Conservation (phyloP, 2,329 filamentous ascomycete genomes). For the Neofusicoccum umdonicola region DNA sequence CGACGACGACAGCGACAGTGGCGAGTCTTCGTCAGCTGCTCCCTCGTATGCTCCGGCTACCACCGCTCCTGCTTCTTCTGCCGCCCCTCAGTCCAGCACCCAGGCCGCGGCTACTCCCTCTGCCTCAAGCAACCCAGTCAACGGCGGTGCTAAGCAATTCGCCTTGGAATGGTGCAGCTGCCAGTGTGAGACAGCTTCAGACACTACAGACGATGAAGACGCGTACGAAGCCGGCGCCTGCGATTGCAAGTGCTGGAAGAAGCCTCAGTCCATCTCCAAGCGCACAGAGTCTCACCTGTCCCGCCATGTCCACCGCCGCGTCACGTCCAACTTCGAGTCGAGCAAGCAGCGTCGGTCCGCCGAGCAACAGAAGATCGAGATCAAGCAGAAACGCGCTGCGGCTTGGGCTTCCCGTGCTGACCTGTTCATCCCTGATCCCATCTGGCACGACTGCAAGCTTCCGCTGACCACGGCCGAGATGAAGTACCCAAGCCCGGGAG, state of each 20-base stretch:
- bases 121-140: constrained; percentile 19
- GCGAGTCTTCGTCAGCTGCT: background rate
- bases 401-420: constrained; percentile 39
- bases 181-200: background rate
- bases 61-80: background rate
- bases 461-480: constrained; percentile 40
- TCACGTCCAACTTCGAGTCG: background rate
- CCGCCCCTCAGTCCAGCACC: background rate
- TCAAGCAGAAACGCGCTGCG: constrained; percentile 25
- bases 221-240: constrained; percentile 16
- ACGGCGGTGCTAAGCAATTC: constrained; percentile 1
- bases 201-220: background rate
- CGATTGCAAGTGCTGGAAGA: constrained; percentile 15
- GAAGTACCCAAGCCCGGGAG: constrained; percentile 43
- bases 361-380: constrained; percentile 16
- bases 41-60: background rate
- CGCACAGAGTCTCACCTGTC: constrained; percentile 5
- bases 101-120: constrained; percentile 4
- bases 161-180: constrained; percentile 17
- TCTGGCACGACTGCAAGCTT: constrained; percentile 32
- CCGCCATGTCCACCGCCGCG: constrained; percentile 9
- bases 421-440: constrained; percentile 36
- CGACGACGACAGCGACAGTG: background rate
- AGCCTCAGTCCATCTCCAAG: background rate
- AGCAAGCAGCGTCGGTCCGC: background rate